phyloP scores from a whole-genome alignment of 345 rosid genomes.

The Murraya koenigii region DNA sequence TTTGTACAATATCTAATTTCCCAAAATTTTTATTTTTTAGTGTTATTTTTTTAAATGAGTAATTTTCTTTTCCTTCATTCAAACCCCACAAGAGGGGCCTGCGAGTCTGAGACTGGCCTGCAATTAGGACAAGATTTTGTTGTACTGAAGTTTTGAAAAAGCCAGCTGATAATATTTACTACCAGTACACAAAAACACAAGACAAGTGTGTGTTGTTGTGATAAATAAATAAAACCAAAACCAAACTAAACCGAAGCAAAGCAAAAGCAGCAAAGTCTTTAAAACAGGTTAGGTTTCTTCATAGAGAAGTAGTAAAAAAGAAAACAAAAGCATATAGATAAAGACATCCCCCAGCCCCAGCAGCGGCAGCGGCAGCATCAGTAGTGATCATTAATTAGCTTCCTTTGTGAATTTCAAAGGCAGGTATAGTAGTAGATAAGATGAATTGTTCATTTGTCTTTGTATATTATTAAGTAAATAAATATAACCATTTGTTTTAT shows the following conservation, averaged over 20 bases:
- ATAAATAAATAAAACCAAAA: slow-evolving; percentile 19
- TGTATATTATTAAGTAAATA: not conserved
- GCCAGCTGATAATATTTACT: slow-evolving; percentile 26
- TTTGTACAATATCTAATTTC: not conserved
- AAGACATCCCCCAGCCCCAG: slow-evolving; percentile 29
- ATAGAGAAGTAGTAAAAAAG: slow-evolving; percentile 46
- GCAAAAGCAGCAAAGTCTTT: not conserved
- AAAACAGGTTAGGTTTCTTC: slow-evolving; percentile 59
- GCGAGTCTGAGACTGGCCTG: slow-evolving; percentile 37
- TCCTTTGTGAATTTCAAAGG: slow-evolving; percentile 13
- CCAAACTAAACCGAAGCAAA: slow-evolving; percentile 21
- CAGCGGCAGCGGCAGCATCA: not conserved
- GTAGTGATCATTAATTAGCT: slow-evolving; percentile 27
- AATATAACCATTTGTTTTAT: not conserved
- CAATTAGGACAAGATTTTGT: slow-evolving; percentile 60
- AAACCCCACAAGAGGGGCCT: slow-evolving; percentile 31
- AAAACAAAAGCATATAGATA: slow-evolving; percentile 30
- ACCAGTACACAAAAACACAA: not conserved
- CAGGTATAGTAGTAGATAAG: slow-evolving; percentile 28
- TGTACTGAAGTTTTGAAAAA: slow-evolving; percentile 17
- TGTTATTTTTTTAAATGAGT: not conserved
- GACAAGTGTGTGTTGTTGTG: not conserved
- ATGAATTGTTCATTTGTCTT: not conserved
- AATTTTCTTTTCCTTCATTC: slow-evolving; percentile 1
- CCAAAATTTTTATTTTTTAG: not conserved